phyloP scores from a whole-genome alignment of 208 protist genomes.

The Ichthyophonus hoferi region DNA sequence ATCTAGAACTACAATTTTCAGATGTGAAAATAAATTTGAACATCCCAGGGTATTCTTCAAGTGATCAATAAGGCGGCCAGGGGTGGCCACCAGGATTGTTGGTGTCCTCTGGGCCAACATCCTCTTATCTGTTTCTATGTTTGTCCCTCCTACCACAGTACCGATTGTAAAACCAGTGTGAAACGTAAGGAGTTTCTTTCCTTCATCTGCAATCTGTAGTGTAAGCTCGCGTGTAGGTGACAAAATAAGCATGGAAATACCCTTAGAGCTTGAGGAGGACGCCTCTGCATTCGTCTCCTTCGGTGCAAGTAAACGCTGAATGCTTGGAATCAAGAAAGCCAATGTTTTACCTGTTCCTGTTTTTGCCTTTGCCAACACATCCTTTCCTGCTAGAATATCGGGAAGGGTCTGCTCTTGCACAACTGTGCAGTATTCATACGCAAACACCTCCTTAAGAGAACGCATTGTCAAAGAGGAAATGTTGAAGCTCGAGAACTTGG shows the following conservation, averaged over 20 bases:
- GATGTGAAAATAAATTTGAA: background rate
- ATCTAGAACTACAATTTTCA: conserved; percentile 86
- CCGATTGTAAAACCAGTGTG: conserved; percentile 7
- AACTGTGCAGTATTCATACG: conserved; percentile 66
- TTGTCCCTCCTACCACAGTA: conserved; percentile 23
- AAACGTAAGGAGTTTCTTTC: conserved; percentile 15
- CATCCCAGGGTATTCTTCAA: conserved; percentile 26
- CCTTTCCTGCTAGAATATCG: conserved; percentile 84
- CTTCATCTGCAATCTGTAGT: conserved; percentile 73
- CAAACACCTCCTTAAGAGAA: background rate
- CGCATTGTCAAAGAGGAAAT: background rate
- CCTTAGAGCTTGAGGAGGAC: background rate
- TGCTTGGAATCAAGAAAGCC: conserved; percentile 93
- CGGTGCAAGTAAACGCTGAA: background rate
- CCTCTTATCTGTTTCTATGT: conserved; percentile 2
- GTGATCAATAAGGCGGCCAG: conserved; percentile 38
- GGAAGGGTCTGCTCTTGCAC: conserved; percentile 97
- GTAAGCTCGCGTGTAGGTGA: conserved; percentile 90
- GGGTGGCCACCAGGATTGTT: conserved; percentile 37
- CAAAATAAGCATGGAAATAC: conserved; percentile 64
- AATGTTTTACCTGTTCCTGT: conserved; percentile 98
- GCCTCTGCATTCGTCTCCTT: background rate
- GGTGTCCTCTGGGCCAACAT: background rate
- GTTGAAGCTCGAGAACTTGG: background rate
- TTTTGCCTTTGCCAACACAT: conserved; percentile 96